Base-by-base conservation (phyloP, 306 rosid genomes). In the Glycine latifolia region DNA sequence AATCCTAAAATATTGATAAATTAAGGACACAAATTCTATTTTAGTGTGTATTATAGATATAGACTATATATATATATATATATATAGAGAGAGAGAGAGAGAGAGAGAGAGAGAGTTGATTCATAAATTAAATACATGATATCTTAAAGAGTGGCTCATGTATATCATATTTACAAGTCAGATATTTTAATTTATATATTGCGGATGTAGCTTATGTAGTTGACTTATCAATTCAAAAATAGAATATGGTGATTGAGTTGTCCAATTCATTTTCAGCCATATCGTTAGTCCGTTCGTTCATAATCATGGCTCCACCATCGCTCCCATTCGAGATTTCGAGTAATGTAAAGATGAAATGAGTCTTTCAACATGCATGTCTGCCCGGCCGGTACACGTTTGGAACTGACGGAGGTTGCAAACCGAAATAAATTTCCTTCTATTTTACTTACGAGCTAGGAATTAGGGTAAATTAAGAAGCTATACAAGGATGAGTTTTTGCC, bases 101-200 rank as follows among this genome's bases (percentile, higher is more conserved):
- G 7, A 41, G 44, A 20, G 20, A 20, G 7, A 41, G 44, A 41
- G 44, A 41, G 4, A 35, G 39, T 2, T 41, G 44, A 41, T 41
- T 41, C 6, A 41, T 41, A 41, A 41, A 41, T 41, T 41, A 4
- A 4, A 4, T 41, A 41, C 44, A 41, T 41, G 6, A 41, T 41
- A 41, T 41, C 44, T 39, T 41, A 41, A 41, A 35, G 39, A 3
- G 0, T 35, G 39, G 39, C 39, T 35, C 39, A 35, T 35, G 39
- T 4, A 35, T 35, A 35, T 35, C 48, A 44, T 44, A 75, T 75
- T 75, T 20, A 60, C 41, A 15, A 3, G 70, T 14, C 7, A 75
- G 79, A 75, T 75, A 20, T 75, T 75, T 75, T 43, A 75, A 16
- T 58, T 10, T 31, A 33, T 31, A 62, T 16, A 39, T 75, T 58